Evolutionary conservation across 176 grass and related monocot genomes (phyloP), one percentile per base, ranked within the genome.

Genomic region (Aegilops bicornis): DNA sequence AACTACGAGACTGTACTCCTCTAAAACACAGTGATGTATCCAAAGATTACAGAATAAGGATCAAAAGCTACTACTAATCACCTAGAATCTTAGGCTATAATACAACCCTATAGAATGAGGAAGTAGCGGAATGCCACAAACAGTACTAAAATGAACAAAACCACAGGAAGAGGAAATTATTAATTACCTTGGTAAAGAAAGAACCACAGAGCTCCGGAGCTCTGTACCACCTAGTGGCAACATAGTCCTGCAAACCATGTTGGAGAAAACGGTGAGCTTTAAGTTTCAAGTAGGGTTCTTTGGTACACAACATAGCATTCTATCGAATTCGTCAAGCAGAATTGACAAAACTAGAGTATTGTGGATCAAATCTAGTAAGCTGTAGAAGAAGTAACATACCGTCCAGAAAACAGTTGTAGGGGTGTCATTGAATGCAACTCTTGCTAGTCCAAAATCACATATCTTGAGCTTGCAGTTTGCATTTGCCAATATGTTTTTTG

Each of bases 401-500:
- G 93, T 96, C 96, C 96, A 98, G 88, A 98, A 98, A 86, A 95
- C 85, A 63, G 93, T 95, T 74, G 90, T 96, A 36, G 91, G 93
- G 58, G 91, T 86, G 54, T 96, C 96, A 80, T 84, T 94, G 83
- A 98, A 98, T 17, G 96, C 93, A 85, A 96, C 96, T 85, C 96
- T 98, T 88, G 96, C 96, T 80, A 98, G 70, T 79, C 96, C 96
- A 91, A 98, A 96, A 91, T 98, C 96, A 83, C 96, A 98, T 83
- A 96, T 94, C 88, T 98, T 98, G 47, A 98, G 93, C 83, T 98
- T 98, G 88, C 96, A 98, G 78, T 98, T 98, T 30, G 93, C 91
- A 88, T 98, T 98, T 84, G 96, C 96, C 84, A 98, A 86, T 89
- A 98, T 98, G 87, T 98, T 98, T 84, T 95, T 98, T 20, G 96